Base-by-base conservation (phyloP, 306 rosid species). In the Cucumis cinereus region DNA sequence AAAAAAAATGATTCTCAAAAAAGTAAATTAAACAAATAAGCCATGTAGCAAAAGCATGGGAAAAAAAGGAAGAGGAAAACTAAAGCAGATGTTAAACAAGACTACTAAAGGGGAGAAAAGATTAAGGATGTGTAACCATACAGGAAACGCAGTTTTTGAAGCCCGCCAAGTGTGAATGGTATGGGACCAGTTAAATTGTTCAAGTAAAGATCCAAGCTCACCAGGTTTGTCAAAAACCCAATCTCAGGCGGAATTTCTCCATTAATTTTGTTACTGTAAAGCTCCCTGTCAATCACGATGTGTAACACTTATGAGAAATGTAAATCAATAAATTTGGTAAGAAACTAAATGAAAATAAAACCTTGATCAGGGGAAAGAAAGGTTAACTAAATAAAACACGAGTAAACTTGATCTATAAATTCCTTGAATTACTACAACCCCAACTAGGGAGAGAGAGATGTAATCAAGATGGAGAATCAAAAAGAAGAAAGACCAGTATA, bases 181-280 rank as follows among this genome's bases (percentile, higher is more conserved):
- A 94, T 94, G 68, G 86, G 92, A 85, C 99, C 99, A 8, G 84
- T 81, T 83, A 94, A 94, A 62, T 81, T 83, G 81, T 94, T 94
- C 81, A 86, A 80, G 85, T 90, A 92, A 60, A 94, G 92, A 85
- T 94, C 99, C 97, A 94, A 90, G 97, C 99, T 94, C 91, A 90
- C 99, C 92, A 94, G 84, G 90, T 87, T 94, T 81, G 89, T 88
- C 86, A 94, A 92, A 82, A 92, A 86, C 85, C 99, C 99, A 78
- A 94, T 79, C 82, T 94, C 96, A 61, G 88, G 85, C 17, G 99
- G 99, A 86, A 94, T 86, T 26, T 83, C 85, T 58, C 99, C 99
- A 60, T 84, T 94, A 50, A 94, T 89, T 85, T 94, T 90, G 84
- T 94, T 94, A 80, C 97, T 90, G 88, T 92, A 89, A 77, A 94